Base-by-base conservation (phyloP, 1,139 yeast genomes). In the Casaregolazyma lundiana region DNA sequence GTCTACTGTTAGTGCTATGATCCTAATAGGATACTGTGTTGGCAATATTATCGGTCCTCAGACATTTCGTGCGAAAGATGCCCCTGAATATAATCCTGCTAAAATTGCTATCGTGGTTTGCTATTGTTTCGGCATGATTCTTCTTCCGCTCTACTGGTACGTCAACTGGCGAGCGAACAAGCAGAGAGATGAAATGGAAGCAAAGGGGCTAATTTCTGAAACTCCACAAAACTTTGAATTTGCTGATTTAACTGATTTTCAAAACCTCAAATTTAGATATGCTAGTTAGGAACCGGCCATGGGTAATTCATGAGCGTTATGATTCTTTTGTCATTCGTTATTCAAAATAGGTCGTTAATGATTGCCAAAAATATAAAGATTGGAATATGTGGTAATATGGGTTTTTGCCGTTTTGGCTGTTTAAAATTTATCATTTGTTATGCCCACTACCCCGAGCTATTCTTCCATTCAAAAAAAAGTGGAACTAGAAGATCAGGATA, bases 1-100 rank as follows among this genome's bases (percentile, higher is more conserved):
- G 57, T 66, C 65, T 44, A 72, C 77, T 36, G 70, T 70, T 43
- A 62, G 58, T 45, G 63, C 66, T 3, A 43, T 73, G 64, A 55
- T 77, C 47, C 70, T 77, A 48, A 61, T 78, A 47, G 78, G 75
- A 1, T 76, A 75, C 57, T 76, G 80, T 55, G 74, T 73, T 36
- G 83, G 83, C 36, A 77, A 77, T 56, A 65, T 78, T 46, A 66
- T 70, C 39, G 81, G 82, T 7, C 77, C 81, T 2, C 80, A 76
- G 51, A 74, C 79, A 13, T 77, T 76, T 61, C 62, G 70, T 45
- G 60, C 67, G 2, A 52, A 53, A 7, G 78, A 78, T 58, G 77
- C 79, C 1, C 83, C 83, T 13, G 51, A 53, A 16, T 78, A 76
- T 55, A 57, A 59, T 2, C 68, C 73, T 11, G 82, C 78, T 2